Conservation (phyloP, 1,139 yeast genomes). For the Candida sanyaensis region DNA sequence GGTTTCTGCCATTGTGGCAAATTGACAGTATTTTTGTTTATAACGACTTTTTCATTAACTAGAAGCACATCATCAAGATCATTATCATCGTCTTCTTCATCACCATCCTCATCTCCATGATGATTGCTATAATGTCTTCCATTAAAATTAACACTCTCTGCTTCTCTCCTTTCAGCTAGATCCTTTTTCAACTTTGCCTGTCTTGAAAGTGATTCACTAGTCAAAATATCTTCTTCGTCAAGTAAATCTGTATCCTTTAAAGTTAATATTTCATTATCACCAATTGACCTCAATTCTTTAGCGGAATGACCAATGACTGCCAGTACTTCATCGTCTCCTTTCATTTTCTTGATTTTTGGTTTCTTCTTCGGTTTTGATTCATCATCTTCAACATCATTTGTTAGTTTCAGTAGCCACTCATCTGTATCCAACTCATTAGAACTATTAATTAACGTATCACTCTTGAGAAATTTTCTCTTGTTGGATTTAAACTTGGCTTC, state of each 20-base stretch:
- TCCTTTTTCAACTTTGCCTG: conserved; percentile 27
- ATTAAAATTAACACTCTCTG: conserved; percentile 25
- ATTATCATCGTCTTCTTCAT: conserved; percentile 19
- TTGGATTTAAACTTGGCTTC: conserved; percentile 12
- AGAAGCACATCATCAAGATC: conserved; percentile 13
- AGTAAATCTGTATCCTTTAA: conserved; percentile 60
- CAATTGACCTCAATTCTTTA: conserved; percentile 37
- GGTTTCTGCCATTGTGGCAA: conserved; percentile 13
- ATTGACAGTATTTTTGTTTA: conserved; percentile 7
- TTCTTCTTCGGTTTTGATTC: conserved; percentile 6
- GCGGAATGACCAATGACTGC: conserved; percentile 49
- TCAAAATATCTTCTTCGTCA: conserved; percentile 48
- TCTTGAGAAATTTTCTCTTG: conserved; percentile 1
- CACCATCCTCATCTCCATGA: conserved; percentile 10
- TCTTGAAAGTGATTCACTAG: conserved; percentile 40
- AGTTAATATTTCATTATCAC: conserved; percentile 59
- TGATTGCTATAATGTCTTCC: conserved; percentile 22
- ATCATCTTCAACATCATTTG: conserved; percentile 9
- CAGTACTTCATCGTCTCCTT: not conserved
- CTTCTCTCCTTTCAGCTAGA: conserved; percentile 25
- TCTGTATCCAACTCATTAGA: conserved; percentile 32
- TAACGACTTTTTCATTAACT: conserved; percentile 10
- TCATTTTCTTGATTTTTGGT: not conserved
- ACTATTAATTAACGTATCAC: conserved; percentile 23
- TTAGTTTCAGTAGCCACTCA: conserved; percentile 39